A percentile compares a stretch with the other conserved stretches of the same genome.
phyloP scores from a whole-genome alignment of 306 rosid species.

The Myrica gale region DNA sequence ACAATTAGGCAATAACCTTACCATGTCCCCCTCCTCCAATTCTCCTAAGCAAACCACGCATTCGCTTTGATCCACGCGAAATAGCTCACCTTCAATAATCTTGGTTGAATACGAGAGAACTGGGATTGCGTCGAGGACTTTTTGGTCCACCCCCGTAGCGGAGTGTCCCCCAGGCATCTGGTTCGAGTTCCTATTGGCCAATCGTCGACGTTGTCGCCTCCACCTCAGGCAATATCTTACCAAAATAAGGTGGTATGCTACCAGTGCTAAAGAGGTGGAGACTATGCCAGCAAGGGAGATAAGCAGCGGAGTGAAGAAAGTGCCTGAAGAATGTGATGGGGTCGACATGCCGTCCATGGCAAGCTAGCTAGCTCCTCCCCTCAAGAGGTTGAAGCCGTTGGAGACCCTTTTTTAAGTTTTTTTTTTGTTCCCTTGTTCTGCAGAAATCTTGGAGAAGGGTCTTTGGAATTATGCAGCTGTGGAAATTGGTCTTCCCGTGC shows the following conservation, averaged over 20 bases:
- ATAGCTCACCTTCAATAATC: not conserved
- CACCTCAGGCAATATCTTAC: constrained; percentile 19
- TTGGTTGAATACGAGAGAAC: constrained; percentile 27
- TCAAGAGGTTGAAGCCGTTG: not conserved
- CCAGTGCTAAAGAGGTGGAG: constrained; percentile 28
- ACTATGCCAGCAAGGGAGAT: constrained; percentile 39
- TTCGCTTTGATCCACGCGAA: constrained; percentile 36
- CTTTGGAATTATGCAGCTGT: not conserved
- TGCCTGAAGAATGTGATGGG: not conserved
- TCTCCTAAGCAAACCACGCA: constrained; percentile 61
- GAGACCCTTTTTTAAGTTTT: too few species aligned
- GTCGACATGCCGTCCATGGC: constrained; percentile 18
- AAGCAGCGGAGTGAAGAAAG: constrained; percentile 40
- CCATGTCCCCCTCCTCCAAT: constrained; percentile 35
- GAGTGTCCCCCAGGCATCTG: not conserved
- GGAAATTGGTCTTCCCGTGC: not conserved
- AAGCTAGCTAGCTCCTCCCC: not conserved
- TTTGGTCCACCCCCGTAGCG: constrained; percentile 28
- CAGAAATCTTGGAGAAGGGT: not conserved
- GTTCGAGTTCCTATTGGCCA: not conserved
- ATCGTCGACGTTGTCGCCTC: constrained; percentile 1
- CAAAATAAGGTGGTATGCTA: constrained; percentile 38
- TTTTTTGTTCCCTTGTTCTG: not conserved
- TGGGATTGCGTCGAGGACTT: constrained; percentile 40
- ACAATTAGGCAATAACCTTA: constrained; percentile 49